phyloP scores from a whole-genome alignment of 2,329 filamentous ascomycete genomes.

The Orbilia oligospora region DNA sequence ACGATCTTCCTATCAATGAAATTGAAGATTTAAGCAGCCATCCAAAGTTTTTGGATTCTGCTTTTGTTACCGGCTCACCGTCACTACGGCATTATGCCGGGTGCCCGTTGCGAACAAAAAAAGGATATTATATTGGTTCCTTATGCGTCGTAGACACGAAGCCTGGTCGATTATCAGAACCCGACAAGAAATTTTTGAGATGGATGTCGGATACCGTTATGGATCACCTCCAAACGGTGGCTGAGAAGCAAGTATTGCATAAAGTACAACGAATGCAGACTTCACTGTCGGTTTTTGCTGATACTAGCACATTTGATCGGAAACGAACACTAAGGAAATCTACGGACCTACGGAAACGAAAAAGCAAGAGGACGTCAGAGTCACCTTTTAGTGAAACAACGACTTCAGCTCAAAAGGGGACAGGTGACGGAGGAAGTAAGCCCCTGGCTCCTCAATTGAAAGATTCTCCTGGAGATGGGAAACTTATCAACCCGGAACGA shows the following conservation, averaged over 20 bases:
- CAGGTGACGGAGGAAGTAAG: slow-evolving; percentile 57
- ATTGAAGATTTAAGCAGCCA: slow-evolving; percentile 62
- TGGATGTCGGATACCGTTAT: slow-evolving; percentile 64
- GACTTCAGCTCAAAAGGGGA: slow-evolving; percentile 39
- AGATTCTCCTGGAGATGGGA: slow-evolving; percentile 45
- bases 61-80: slow-evolving; percentile 61
- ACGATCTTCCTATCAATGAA: slow-evolving; percentile 63
- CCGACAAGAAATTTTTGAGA: slow-evolving; percentile 49
- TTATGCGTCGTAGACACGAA: slow-evolving; percentile 63
- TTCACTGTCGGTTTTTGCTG: slow-evolving; percentile 63
- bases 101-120: slow-evolving; percentile 62
- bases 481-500: slow-evolving; percentile 51
- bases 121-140: slow-evolving; percentile 63
- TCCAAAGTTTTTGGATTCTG: slow-evolving; percentile 45
- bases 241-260: slow-evolving; percentile 60
- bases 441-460: slow-evolving; percentile 41
- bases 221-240: slow-evolving; percentile 62
- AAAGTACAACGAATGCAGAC: slow-evolving; percentile 62
- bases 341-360: slow-evolving; percentile 49
- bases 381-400: slow-evolving; percentile 56
- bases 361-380: slow-evolving; percentile 49
- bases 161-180: slow-evolving; percentile 61
- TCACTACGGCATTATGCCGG: slow-evolving; percentile 62
- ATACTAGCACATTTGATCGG: slow-evolving; percentile 62
- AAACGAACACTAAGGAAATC: slow-evolving; percentile 57